phyloP scores from a whole-genome alignment of 1,139 yeast species.

The Saccharomyces hybrid region DNA sequence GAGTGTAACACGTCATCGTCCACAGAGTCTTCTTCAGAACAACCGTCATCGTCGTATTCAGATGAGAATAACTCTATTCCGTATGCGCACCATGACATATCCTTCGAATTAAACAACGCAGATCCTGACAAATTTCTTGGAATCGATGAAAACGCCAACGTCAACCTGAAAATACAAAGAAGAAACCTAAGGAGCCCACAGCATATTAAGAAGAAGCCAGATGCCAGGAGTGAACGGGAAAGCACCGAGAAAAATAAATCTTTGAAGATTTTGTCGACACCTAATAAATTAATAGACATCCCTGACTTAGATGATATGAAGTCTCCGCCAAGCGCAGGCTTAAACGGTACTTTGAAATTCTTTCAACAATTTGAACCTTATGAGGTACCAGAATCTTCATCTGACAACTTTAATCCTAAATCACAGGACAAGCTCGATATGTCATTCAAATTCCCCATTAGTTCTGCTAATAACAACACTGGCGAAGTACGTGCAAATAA shows the following conservation, averaged over 20 bases:
- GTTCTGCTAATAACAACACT: not conserved
- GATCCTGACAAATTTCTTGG: slow-evolving; percentile 23
- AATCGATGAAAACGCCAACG: slow-evolving; percentile 28
- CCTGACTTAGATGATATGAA: slow-evolving; percentile 21
- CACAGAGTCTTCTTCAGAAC: slow-evolving; percentile 4
- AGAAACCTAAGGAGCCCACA: slow-evolving; percentile 17
- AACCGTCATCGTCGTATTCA: slow-evolving; percentile 1
- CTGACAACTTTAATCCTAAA: slow-evolving; percentile 1
- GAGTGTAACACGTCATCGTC: slow-evolving; percentile 6
- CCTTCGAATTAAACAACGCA: slow-evolving; percentile 18
- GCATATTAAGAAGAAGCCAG: not conserved
- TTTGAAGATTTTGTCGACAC: slow-evolving; percentile 23
- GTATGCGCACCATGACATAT: slow-evolving; percentile 24
- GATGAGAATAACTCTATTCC: slow-evolving; percentile 22
- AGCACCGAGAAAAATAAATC: slow-evolving; percentile 6
- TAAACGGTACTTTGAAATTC: slow-evolving; percentile 21
- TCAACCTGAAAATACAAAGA: slow-evolving; percentile 26
- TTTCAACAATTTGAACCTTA: slow-evolving; percentile 18
- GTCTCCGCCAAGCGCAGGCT: slow-evolving; percentile 12
- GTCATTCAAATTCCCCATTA: slow-evolving; percentile 20
- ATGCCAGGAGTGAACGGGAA: not conserved
- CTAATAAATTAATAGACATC: slow-evolving; percentile 23
- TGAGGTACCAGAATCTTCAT: not conserved
- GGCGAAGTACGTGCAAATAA: not conserved
- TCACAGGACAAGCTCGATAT: slow-evolving; percentile 6